Evolutionary conservation across 2,329 filamentous ascomycete species (phyloP).

Genomic region (Alternaria novae-zelandiae): DNA sequence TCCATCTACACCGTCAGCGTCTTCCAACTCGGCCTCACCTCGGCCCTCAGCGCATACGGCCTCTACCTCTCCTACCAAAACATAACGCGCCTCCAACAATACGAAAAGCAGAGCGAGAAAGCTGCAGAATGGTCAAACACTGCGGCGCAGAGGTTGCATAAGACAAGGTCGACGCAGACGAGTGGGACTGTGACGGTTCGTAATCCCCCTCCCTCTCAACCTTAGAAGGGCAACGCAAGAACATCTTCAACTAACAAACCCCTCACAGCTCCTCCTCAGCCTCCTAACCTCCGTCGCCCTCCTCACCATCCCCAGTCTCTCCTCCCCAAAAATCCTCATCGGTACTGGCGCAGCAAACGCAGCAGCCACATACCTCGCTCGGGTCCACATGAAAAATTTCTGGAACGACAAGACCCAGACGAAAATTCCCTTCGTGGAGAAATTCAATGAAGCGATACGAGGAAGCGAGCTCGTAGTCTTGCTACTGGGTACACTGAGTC

Average conservation of each 20-base stretch:
- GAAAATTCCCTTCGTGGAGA: constrained; percentile 43
- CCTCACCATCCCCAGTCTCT: constrained; percentile 18
- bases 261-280: background rate
- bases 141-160: constrained; percentile 40
- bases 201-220: background rate
- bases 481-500: constrained; percentile 27
- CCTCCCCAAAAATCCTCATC: constrained; percentile 10
- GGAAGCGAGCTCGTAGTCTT: constrained; percentile 39
- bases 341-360: constrained; percentile 19
- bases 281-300: constrained; percentile 27
- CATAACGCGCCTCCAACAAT: constrained; percentile 45
- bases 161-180: constrained; percentile 46
- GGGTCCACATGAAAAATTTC: constrained; percentile 39
- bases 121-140: constrained; percentile 47
- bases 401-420: constrained; percentile 43
- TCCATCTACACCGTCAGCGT: background rate
- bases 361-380: constrained; percentile 17
- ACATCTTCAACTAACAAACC: background rate
- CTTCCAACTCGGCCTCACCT: constrained; percentile 25
- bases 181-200: constrained; percentile 42
- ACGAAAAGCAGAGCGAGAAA: constrained; percentile 44
- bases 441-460: constrained; percentile 47
- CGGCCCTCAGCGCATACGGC: constrained; percentile 36
- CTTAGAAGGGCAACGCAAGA: background rate
- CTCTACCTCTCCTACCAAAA: constrained; percentile 43